Percentiles rank a stretch among this genome's conserved stretches.
Conservation (phyloP, 2,329 filamentous ascomycete genomes). For the Trichoderma breve region DNA sequence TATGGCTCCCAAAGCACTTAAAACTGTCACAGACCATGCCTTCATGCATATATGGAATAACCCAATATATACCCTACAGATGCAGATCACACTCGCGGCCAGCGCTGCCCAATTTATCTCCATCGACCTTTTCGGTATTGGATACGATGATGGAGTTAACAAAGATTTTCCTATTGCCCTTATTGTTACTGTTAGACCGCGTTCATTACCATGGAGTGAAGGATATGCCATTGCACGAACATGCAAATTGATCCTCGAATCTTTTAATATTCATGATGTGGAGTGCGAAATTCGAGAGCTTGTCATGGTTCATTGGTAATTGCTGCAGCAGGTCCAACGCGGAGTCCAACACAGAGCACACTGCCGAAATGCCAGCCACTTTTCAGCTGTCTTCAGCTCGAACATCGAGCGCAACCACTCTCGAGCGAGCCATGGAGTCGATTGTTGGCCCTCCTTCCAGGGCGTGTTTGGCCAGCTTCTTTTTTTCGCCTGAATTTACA, state of each 20-base stretch:
- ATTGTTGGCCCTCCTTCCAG: not conserved
- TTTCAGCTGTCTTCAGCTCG: not conserved
- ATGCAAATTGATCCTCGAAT: not conserved
- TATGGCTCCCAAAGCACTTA: not conserved
- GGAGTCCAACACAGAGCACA: not conserved
- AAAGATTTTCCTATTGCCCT: not conserved
- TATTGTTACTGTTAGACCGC: not conserved
- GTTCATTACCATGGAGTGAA: not conserved
- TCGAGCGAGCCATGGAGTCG: not conserved
- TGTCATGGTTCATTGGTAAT: no score
- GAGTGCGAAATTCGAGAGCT: conserved; percentile 14
- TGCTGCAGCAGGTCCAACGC: not conserved
- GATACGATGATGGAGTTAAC: not conserved
- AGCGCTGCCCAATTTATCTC: no score
- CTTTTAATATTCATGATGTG: not conserved
- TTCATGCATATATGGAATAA: no score
- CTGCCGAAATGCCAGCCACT: not conserved
- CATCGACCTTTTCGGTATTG: not conserved
- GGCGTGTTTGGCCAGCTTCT: not conserved
- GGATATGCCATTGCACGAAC: not conserved
- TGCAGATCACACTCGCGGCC: not conserved
- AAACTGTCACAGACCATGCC: no score
- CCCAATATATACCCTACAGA: no score
- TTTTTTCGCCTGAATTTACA: not conserved
- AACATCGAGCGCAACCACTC: not conserved